Percentiles rank a stretch among this genome's conserved stretches.
These are phyloP conservation scores for Senna siamea DNA, from an alignment of 306 rosid species.

Conservation along the genomic window DNA sequence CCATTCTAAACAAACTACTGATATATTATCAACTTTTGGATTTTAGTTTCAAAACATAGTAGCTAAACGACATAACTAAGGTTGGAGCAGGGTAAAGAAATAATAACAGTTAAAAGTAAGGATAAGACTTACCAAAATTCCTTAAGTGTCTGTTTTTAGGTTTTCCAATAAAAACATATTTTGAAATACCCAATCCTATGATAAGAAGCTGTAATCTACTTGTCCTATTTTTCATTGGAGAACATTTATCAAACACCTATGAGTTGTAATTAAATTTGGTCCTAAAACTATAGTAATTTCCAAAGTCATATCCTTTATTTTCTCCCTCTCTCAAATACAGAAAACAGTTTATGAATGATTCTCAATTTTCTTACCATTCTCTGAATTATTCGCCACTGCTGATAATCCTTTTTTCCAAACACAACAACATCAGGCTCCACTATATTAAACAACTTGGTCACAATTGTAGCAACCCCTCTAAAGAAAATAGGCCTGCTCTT, in stretches of 20 bases:
- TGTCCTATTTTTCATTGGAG: too few species aligned
- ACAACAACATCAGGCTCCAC: slow-evolving; percentile 90
- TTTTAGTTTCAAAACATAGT: background rate
- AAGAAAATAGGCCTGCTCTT: slow-evolving; percentile 81
- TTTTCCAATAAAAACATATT: background rate
- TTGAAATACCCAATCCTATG: too few species aligned
- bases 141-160: background rate
- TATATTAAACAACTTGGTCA: slow-evolving; percentile 80
- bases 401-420: slow-evolving; percentile 96
- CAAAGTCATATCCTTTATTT: background rate
- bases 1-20: background rate
- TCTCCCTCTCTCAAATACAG: background rate
- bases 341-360: background rate
- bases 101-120: background rate
- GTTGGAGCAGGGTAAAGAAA: background rate
- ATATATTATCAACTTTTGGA: background rate
- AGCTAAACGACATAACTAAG: background rate
- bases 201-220: too few species aligned
- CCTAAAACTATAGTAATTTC: background rate
- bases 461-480: slow-evolving; percentile 89
- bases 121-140: background rate
- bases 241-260: too few species aligned
- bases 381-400: slow-evolving; percentile 79
- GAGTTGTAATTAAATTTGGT: too few species aligned
- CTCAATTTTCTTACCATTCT: slow-evolving; percentile 57